These are phyloP conservation scores for Magnusiomyces tetraspermus DNA, from an alignment of 1,139 yeast genomes.

Conservation along the genomic window DNA sequence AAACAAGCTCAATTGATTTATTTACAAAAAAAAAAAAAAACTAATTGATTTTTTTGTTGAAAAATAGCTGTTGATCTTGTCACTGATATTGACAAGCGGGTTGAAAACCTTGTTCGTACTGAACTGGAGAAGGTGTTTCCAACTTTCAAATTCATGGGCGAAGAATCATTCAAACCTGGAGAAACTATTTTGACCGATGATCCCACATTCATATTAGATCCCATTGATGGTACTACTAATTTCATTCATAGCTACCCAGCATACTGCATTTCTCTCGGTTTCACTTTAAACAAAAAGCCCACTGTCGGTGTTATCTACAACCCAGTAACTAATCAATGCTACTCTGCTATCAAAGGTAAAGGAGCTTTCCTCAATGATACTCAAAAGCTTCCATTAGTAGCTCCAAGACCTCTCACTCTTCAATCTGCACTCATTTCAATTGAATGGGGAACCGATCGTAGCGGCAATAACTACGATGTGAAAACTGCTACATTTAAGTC, in stretches of 20 bases:
- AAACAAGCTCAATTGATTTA: not conserved
- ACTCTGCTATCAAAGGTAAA: slow-evolving; percentile 42
- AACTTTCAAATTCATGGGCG: slow-evolving; percentile 45
- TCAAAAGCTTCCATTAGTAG: slow-evolving; percentile 34
- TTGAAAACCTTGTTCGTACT: slow-evolving; percentile 40
- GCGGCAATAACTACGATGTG: slow-evolving; percentile 40
- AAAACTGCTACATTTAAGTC: slow-evolving; percentile 42
- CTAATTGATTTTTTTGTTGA: not conserved
- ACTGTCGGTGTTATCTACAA: slow-evolving; percentile 52
- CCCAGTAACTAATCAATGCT: slow-evolving; percentile 43
- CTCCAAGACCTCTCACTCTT: slow-evolving; percentile 34
- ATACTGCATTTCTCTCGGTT: slow-evolving; percentile 51
- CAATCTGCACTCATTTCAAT: slow-evolving; percentile 48
- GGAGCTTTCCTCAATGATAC: slow-evolving; percentile 44
- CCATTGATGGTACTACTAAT: slow-evolving; percentile 55
- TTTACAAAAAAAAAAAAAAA: not conserved
- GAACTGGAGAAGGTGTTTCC: slow-evolving; percentile 37
- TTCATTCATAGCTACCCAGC: slow-evolving; percentile 52
- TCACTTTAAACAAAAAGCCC: slow-evolving; percentile 41
- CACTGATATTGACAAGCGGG: slow-evolving; percentile 47
- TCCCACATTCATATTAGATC: slow-evolving; percentile 54
- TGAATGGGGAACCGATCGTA: slow-evolving; percentile 52
- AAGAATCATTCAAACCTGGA: slow-evolving; percentile 45
- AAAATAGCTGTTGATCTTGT: slow-evolving; percentile 46
- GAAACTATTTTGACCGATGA: slow-evolving; percentile 38